Evolutionary conservation across 1,284 basidiomycete species (phyloP).

Genomic region (Coriolopsis trogii): DNA sequence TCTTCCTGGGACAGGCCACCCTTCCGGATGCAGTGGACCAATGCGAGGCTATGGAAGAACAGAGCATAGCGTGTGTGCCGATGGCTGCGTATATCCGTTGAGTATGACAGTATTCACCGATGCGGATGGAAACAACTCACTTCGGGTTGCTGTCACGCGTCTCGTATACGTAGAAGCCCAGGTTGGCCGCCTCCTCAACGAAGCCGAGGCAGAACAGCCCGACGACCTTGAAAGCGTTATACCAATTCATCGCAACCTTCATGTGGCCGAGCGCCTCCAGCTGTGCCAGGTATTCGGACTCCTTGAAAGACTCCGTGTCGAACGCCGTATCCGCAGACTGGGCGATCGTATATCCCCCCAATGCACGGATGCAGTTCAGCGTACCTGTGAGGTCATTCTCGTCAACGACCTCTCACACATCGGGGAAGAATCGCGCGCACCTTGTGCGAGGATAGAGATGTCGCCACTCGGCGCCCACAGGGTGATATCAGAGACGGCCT

Average conservation of each 20-base stretch:
- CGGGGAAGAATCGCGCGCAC: slow-evolving; percentile 37
- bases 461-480: slow-evolving; percentile 60
- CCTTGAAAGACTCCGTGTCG: slow-evolving; percentile 62
- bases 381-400: slow-evolving; percentile 40
- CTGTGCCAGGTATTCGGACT: slow-evolving; percentile 51
- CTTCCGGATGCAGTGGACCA: slow-evolving; percentile 58
- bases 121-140: slow-evolving; percentile 37
- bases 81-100: slow-evolving; percentile 47
- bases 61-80: slow-evolving; percentile 65
- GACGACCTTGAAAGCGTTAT: slow-evolving; percentile 69
- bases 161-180: slow-evolving; percentile 64
- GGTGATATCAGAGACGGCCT: slow-evolving; percentile 60
- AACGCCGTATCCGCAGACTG: slow-evolving; percentile 53
- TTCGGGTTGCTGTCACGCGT: slow-evolving; percentile 63
- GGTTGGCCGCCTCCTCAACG: slow-evolving; percentile 54
- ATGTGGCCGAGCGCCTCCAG: slow-evolving; percentile 50
- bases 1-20: slow-evolving; percentile 41
- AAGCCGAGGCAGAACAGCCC: slow-evolving; percentile 64
- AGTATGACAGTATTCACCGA: not conserved
- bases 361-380: slow-evolving; percentile 61
- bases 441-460: slow-evolving; percentile 53
- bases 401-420: not conserved
- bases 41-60: slow-evolving; percentile 68
- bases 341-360: slow-evolving; percentile 59
- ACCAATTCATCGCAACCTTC: slow-evolving; percentile 63